A percentile compares a stretch with the other conserved stretches of the same genome.
These are phyloP conservation scores for Paramecium tetraurelia DNA, from an alignment of 73 alveolate species.

Conservation along the genomic window DNA sequence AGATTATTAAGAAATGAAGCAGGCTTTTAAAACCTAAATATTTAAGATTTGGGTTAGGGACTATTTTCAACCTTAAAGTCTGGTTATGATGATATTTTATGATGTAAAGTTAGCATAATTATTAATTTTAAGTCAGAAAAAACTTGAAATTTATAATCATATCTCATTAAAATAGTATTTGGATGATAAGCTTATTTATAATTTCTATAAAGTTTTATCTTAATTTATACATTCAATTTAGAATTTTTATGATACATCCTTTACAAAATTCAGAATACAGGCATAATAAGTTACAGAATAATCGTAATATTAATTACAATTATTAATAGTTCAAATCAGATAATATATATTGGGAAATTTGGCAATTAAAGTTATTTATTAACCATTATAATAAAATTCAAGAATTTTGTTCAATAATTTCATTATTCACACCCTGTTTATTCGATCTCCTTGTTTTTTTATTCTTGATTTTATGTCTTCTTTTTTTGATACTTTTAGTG, in stretches of 20 bases:
- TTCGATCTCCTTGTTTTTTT: background rate
- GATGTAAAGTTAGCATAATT: background rate
- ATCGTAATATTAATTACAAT: background rate
- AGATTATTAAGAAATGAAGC: background rate
- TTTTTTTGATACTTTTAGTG: background rate
- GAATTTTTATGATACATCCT: background rate
- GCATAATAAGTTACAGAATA: background rate
- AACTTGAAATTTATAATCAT: background rate
- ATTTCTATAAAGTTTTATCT: background rate
- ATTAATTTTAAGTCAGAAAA: background rate
- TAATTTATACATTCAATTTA: background rate
- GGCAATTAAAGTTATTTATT: too few relatives aligned
- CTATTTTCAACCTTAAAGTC: background rate
- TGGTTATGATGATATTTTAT: background rate
- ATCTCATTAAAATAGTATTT: background rate
- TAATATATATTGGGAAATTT: background rate
- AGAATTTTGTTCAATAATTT: background rate
- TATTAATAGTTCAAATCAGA: background rate
- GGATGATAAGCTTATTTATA: background rate
- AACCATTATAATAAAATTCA: background rate
- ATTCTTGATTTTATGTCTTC: constrained; percentile 41
- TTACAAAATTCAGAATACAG: too few relatives aligned
- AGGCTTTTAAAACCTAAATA: background rate
- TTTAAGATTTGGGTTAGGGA: background rate
- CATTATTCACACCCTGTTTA: background rate